A percentile compares a stretch with the other conserved stretches of the same genome.
phyloP scores from a whole-genome alignment of 1,139 yeast genomes.

The Lizanozyma gosingica region DNA sequence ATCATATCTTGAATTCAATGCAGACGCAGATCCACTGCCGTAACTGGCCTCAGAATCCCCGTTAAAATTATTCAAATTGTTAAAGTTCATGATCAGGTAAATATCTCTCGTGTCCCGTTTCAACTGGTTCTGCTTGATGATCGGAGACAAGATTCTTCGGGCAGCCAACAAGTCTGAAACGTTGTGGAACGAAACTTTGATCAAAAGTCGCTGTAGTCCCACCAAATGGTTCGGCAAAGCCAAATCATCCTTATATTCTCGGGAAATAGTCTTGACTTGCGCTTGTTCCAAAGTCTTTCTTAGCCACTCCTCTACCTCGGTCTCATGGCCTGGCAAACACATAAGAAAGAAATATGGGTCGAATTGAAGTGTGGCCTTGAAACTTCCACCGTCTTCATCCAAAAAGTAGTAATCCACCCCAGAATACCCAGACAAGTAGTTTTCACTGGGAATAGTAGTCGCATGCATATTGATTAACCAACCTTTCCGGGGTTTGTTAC shows the following conservation, averaged over 20 bases:
- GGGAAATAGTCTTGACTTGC: slow-evolving; percentile 42
- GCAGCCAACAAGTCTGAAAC: slow-evolving; percentile 68
- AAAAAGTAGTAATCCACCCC: slow-evolving; percentile 93
- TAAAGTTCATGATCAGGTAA: slow-evolving; percentile 47
- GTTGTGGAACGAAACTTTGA: slow-evolving; percentile 69
- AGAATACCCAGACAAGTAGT: slow-evolving; percentile 54
- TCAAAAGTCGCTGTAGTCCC: slow-evolving; percentile 58
- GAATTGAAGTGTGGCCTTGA: slow-evolving; percentile 73
- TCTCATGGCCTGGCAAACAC: slow-evolving; percentile 55
- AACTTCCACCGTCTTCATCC: slow-evolving; percentile 97
- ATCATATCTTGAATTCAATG: slow-evolving; percentile 14
- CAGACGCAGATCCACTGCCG: slow-evolving; percentile 8
- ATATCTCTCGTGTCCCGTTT: slow-evolving; percentile 62
- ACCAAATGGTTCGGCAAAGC: slow-evolving; percentile 75
- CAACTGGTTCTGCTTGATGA: slow-evolving; percentile 58
- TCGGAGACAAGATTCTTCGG: slow-evolving; percentile 58
- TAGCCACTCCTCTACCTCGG: slow-evolving; percentile 81
- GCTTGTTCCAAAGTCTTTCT: slow-evolving; percentile 57
- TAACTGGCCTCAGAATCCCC: too few species aligned
- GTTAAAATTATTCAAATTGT: slow-evolving; percentile 19
- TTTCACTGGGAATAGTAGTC: slow-evolving; percentile 49
- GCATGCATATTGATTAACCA: slow-evolving; percentile 90
- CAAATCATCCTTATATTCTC: slow-evolving; percentile 69
- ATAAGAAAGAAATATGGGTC: slow-evolving; percentile 86
- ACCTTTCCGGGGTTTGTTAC: slow-evolving; percentile 54